These are phyloP conservation scores for Diplodia corticola DNA, from an alignment of 2,329 filamentous ascomycete species.

Conservation along the genomic window DNA sequence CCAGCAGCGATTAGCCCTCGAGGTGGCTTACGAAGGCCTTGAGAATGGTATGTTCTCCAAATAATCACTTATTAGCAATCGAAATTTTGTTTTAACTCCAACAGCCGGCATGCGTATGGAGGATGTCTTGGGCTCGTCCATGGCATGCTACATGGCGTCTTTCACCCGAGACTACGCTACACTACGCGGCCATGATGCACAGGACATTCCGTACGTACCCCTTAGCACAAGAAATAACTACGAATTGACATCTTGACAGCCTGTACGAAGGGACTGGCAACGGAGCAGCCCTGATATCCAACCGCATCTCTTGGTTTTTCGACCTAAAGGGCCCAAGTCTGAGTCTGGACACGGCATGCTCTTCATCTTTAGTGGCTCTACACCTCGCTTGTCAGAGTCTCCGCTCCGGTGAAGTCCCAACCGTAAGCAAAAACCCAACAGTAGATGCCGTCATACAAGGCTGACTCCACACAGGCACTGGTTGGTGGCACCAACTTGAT, in stretches of 20 bases:
- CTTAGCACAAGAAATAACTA: not conserved
- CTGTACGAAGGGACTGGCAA: not conserved
- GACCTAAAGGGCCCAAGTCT: slow-evolving; percentile 34
- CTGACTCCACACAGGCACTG: slow-evolving; percentile 29
- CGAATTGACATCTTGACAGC: not conserved
- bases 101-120: slow-evolving; percentile 20
- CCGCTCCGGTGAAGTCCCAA: slow-evolving; percentile 34
- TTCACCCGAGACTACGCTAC: too few relatives aligned
- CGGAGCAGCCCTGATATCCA: slow-evolving; percentile 31
- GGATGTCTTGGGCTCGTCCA: not conserved
- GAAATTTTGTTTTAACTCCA: too few relatives aligned
- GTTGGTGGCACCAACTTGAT: slow-evolving; percentile 33
- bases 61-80: not conserved
- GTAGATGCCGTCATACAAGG: too few relatives aligned
- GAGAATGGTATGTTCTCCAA: slow-evolving; percentile 25
- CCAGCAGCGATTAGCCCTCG: slow-evolving; percentile 28
- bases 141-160: too few relatives aligned
- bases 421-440: too few relatives aligned
- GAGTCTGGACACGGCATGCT: slow-evolving; percentile 38
- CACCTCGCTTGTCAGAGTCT: slow-evolving; percentile 33
- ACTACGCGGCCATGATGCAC: not conserved
- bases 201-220: slow-evolving; percentile 8
- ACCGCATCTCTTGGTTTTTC: slow-evolving; percentile 35
- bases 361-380: slow-evolving; percentile 30
- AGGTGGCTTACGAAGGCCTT: slow-evolving; percentile 27